phyloP scores from a whole-genome alignment of 805 yeast genomes.

The Hanseniaspora lindneri region DNA sequence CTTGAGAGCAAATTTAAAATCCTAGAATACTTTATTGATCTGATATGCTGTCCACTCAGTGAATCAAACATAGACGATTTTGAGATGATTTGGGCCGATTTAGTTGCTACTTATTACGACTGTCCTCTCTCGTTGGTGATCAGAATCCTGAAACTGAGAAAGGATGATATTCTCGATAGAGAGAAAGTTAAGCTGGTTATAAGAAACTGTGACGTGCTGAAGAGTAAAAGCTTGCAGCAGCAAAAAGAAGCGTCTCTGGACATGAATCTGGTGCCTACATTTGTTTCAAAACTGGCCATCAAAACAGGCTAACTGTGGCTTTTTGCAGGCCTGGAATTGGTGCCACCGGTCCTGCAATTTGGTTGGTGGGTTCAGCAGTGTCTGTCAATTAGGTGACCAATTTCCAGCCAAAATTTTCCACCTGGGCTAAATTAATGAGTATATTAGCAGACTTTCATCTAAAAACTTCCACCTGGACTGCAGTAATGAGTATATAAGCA shows the following conservation, averaged over 20 bases:
- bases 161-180: conserved; percentile 25
- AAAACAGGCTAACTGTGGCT: no score
- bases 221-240: conserved; percentile 11
- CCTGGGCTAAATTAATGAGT: no score
- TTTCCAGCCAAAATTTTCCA: no score
- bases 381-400: no score
- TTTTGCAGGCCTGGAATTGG: not conserved
- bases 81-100: conserved; percentile 46
- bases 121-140: conserved; percentile 62
- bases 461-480: no score
- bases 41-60: conserved; percentile 34
- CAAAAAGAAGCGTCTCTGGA: conserved; percentile 8
- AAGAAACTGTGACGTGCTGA: conserved; percentile 22
- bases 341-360: not conserved
- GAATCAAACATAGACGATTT: conserved; percentile 32
- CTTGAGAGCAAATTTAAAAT: conserved; percentile 36
- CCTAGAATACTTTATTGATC: conserved; percentile 50
- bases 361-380: no score
- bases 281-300: conserved; percentile 5
- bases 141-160: conserved; percentile 42
- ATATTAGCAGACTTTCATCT: no score
- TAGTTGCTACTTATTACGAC: conserved; percentile 58
- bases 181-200: not conserved
- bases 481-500: no score
- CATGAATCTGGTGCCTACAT: conserved; percentile 12